Percentiles rank a stretch among this genome's conserved stretches.
phyloP scores from a whole-genome alignment of 163 green algal species.

The Prototheca cutis region DNA sequence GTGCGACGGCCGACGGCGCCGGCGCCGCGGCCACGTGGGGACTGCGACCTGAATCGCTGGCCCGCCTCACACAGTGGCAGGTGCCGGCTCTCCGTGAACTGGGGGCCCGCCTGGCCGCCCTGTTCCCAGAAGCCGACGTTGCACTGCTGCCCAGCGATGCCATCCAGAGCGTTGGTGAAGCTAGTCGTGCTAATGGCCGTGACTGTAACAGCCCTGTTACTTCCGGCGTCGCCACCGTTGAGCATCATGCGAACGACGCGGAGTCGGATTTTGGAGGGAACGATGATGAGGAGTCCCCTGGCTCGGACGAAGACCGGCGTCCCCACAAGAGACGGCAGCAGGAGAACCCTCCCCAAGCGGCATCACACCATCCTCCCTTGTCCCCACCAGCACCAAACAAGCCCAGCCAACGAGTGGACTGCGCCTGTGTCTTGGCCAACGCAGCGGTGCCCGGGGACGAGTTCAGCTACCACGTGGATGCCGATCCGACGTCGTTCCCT shows the following conservation, averaged over 20 bases:
- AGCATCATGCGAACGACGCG: too few species aligned
- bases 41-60: constrained; percentile 39
- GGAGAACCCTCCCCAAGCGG: too few species aligned
- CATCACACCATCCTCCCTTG: too few species aligned
- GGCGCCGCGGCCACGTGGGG: constrained; percentile 54
- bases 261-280: too few species aligned
- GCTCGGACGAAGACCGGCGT: too few species aligned
- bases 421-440: constrained; percentile 68
- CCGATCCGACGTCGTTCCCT: constrained; percentile 65
- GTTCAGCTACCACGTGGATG: constrained; percentile 78
- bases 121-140: constrained; percentile 65
- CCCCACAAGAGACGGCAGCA: too few species aligned
- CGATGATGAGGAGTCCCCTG: too few species aligned
- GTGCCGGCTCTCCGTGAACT: constrained; percentile 57
- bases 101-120: constrained; percentile 48
- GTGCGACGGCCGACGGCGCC: constrained; percentile 55
- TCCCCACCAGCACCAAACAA: too few species aligned
- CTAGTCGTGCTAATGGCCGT: too few species aligned
- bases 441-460: constrained; percentile 60
- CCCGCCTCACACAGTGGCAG: constrained; percentile 19
- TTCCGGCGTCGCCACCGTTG: too few species aligned
- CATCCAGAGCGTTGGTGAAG: constrained; percentile 34
- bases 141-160: constrained; percentile 47
- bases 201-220: too few species aligned
- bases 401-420: too few species aligned